Base-by-base conservation (phyloP, 2,329 filamentous ascomycete genomes). In the Hyphodiscus sp. region DNA sequence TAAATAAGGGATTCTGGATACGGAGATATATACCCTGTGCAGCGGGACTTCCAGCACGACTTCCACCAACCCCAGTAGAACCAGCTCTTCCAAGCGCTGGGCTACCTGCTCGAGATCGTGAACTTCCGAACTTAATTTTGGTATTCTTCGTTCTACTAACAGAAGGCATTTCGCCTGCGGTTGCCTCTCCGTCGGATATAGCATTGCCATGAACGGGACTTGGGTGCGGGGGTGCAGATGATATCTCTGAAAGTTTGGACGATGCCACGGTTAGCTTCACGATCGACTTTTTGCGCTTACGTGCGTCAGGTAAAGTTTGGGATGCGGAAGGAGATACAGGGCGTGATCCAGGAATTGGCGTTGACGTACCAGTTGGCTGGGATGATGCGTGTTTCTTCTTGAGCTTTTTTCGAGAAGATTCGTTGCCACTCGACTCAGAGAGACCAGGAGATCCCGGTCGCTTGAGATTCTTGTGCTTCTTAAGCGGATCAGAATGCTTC, bases 371-470 rank as follows among this genome's bases (percentile, higher is more conserved):
- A 55, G 81, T 83, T 10, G 71, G 71, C 50, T 73, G 74, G 1
- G 75, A 68, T 26, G 23, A 26, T 15, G 77, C 77, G 16, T 82
- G 79, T 67, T 86, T 87, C 73, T 86, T 88, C 67, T 87, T 82
- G 68, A 80, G 81, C 74, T 89, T 89, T 72, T 94, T 91, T 60
- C 87, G 86, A 20, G 85, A 82, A 0, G 89, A 92, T 68, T 97
- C 92, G 62, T 91, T 95, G 50, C 90, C 92, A 68, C 90, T 95
- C 10, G 90, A 90, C 68, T 97, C 92, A 0, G 67, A 96, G 30
- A 88, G 78, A 59, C 91, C 87, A 2, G 91, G 90, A 16, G 91
- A 96, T 18, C 91, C 90, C 30, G 89, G 80, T 29, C 92, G 85
- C 73, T 96, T 96, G 50, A 92, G 79, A 30, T 71, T 70, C 30